Conservation (phyloP, 345 rosid species). For the Corchorus capsularis region DNA sequence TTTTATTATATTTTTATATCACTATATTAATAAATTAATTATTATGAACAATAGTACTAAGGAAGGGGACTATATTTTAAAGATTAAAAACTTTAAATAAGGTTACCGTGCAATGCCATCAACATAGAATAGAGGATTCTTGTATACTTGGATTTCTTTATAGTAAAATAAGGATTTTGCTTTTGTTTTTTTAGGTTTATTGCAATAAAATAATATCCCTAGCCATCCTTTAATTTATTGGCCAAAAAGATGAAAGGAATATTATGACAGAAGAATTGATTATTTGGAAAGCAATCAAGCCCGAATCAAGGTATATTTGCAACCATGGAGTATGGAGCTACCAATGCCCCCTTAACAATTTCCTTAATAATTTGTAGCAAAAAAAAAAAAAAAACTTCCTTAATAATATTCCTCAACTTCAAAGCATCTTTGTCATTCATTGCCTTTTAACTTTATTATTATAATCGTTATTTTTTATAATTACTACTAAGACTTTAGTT, state of each 20-base stretch:
- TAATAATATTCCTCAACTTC: neutral
- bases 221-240: neutral
- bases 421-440: neutral
- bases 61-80: neutral
- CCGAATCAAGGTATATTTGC: constrained; percentile 7
- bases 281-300: neutral
- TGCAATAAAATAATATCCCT: constrained; percentile 11
- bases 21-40: neutral
- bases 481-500: no score
- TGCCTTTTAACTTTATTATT: neutral
- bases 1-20: constrained; percentile 8
- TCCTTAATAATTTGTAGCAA: no score
- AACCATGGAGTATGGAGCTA: neutral
- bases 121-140: neutral
- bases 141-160: constrained; percentile 8
- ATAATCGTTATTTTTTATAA: neutral
- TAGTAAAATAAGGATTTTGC: constrained; percentile 7
- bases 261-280: neutral
- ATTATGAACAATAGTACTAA: neutral
- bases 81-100: neutral
- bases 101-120: neutral
- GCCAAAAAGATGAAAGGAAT: neutral
- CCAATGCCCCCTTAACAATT: neutral
- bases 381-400: no score
- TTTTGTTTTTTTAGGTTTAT: constrained; percentile 14